Conservation (phyloP, 139 green algal species). For the Haematococcus sp. region DNA sequence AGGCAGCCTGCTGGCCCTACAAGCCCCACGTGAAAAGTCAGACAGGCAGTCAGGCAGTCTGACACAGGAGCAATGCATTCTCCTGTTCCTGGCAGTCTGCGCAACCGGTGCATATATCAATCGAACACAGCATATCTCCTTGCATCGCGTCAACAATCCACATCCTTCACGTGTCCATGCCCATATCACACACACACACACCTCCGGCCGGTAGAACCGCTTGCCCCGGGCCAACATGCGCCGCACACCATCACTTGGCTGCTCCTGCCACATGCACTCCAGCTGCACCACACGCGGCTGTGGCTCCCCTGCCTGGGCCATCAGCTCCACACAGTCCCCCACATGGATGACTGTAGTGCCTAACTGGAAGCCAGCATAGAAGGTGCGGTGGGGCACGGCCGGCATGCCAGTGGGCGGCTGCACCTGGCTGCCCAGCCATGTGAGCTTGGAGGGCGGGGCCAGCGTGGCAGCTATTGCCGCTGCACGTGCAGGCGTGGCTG, state of each 20-base stretch:
- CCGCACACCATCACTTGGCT: not conserved
- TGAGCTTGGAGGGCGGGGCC: not conserved
- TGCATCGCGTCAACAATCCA: too few species aligned
- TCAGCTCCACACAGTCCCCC: not conserved
- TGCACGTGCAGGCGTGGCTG: not conserved
- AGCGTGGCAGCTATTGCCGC: not conserved
- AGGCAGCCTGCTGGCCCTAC: too few species aligned
- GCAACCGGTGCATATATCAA: too few species aligned
- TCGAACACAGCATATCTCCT: too few species aligned
- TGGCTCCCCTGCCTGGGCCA: not conserved
- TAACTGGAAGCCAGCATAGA: constrained; percentile 4
- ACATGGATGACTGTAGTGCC: not conserved
- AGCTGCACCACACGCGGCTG: not conserved
- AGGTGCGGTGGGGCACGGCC: constrained; percentile 2
- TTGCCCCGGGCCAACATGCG: not conserved
- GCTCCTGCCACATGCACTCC: constrained; percentile 8
- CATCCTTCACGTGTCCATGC: too few species aligned
- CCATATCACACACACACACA: too few species aligned
- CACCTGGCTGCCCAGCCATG: not conserved
- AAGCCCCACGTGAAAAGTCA: too few species aligned
- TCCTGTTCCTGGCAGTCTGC: too few species aligned
- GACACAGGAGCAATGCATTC: too few species aligned
- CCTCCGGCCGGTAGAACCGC: constrained; percentile 1
- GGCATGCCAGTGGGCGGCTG: not conserved
- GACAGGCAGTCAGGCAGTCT: too few species aligned